Evolutionary conservation across 164 flowering plant genomes (phyloP).

Genomic region (Pachysandra terminalis): DNA sequence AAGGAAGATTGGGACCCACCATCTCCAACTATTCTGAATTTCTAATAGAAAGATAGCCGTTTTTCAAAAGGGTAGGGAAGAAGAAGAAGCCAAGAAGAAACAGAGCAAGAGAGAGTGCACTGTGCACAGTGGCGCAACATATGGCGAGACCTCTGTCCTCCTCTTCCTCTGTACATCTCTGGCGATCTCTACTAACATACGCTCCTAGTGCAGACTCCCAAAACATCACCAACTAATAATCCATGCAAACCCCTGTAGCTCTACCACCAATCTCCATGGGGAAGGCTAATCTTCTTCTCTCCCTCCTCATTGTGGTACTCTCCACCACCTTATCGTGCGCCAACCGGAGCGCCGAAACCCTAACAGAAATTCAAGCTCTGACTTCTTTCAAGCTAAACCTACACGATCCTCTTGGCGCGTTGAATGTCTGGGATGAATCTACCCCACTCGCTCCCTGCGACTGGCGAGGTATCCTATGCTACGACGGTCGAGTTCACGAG

Average conservation of each 20-base stretch:
- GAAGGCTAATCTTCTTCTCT: slow-evolving; percentile 22
- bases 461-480: slow-evolving; percentile 83
- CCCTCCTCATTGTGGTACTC: slow-evolving; percentile 12
- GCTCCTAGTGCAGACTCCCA: background rate
- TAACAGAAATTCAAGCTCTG: slow-evolving; percentile 50
- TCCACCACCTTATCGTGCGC: slow-evolving; percentile 18
- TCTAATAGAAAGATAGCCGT: too few species aligned
- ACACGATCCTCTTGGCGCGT: slow-evolving; percentile 66
- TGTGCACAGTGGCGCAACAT: background rate
- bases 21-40: too few species aligned
- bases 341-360: slow-evolving; percentile 16
- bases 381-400: slow-evolving; percentile 50
- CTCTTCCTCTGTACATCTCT: background rate
- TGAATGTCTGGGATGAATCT: slow-evolving; percentile 61
- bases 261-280: slow-evolving; percentile 7
- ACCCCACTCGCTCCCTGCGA: slow-evolving; percentile 82
- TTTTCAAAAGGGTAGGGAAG: background rate
- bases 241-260: slow-evolving; percentile 6
- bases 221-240: background rate
- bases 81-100: background rate
- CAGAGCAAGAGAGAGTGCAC: background rate
- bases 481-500: slow-evolving; percentile 47
- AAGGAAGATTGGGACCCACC: too few species aligned
- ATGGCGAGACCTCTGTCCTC: background rate
- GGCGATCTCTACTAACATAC: background rate